These are phyloP conservation scores for Excoecaria agallocha DNA, from an alignment of 345 rosid species.

Conservation along the genomic window DNA sequence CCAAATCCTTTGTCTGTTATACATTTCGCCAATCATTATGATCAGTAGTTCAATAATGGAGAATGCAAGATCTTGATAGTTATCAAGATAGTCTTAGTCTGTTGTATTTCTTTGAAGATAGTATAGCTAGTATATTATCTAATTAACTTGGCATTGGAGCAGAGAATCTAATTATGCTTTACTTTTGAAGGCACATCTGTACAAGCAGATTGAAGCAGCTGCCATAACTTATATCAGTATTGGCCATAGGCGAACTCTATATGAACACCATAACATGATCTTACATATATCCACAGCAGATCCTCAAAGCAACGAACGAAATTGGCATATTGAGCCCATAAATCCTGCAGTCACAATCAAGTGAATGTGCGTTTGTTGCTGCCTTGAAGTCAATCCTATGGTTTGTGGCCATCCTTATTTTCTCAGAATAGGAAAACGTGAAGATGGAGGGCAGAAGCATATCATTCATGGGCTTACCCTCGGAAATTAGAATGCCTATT, in stretches of 20 bases:
- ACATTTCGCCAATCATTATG: neutral
- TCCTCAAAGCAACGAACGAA: constrained; percentile 33
- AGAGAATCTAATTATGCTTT: constrained; percentile 5
- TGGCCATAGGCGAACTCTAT: constrained; percentile 77
- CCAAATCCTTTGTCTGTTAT: neutral
- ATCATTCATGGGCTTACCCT: neutral
- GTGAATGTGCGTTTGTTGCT: neutral
- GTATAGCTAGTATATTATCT: neutral
- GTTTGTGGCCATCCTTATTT: neutral
- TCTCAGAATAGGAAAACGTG: neutral
- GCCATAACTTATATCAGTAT: constrained; percentile 82
- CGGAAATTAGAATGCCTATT: neutral
- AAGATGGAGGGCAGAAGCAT: neutral
- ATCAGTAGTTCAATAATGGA: neutral
- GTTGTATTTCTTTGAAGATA: neutral
- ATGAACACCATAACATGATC: constrained; percentile 49
- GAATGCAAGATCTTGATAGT: neutral
- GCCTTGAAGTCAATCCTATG: neutral
- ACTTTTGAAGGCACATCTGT: constrained; percentile 55
- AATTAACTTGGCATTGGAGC: neutral
- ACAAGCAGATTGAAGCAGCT: constrained; percentile 64
- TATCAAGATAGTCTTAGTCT: neutral
- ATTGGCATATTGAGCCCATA: constrained; percentile 54
- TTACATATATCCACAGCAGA: constrained; percentile 58
- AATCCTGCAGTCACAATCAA: constrained; percentile 24